Evolutionary conservation across 1,284 basidiomycete genomes (phyloP), one percentile per base, ranked within the genome.

Genomic region (Coniferiporia sulphurascens): DNA sequence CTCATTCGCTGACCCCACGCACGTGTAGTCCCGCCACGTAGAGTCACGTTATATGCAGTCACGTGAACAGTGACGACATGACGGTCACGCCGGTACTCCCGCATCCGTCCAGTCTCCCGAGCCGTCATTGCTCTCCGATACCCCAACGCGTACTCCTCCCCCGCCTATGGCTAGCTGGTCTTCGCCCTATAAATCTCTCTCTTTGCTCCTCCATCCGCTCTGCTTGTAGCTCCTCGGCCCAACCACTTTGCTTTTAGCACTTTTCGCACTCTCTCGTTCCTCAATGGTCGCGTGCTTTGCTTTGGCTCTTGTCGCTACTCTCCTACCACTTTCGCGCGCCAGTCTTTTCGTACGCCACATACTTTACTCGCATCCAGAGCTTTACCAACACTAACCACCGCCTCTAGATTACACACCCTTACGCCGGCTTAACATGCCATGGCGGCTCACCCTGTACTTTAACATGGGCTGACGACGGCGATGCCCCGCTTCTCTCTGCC

Each of bases 401-500:
- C 27, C 0, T 19, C 17, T 21, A 62, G 60, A 58, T 62, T 21
- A 62, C 60, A 6, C 56, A 58, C 34, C 60, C 60, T 10, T 62
- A 58, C 48, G 27, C 46, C 15, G 60, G 56, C 4, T 58, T 62
- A 32, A 38, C 61, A 12, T 62, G 61, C 45, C 35, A 41, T 27
- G 61, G 53, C 19, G 61, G 58, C 5, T 44, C 52, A 3, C 32
- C 46, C 15, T 62, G 61, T 45, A 52, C 34, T 5, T 50, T 60
- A 13, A 59, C 53, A 10, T 62, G 61, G 61, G 48, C 45, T 3
- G 61, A 62, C 45, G 61, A 62, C 35, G 61, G 61, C 27, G 21
- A 17, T 5, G 53, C 61, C 4, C 61, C 61, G 21, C 54, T 62
- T 15, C 55, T 62, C 12, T 21, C 48, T n/a, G 57, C 46, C 5